Base-by-base conservation (phyloP, 2,329 filamentous ascomycete genomes). In the Colletotrichum endophyticum region DNA sequence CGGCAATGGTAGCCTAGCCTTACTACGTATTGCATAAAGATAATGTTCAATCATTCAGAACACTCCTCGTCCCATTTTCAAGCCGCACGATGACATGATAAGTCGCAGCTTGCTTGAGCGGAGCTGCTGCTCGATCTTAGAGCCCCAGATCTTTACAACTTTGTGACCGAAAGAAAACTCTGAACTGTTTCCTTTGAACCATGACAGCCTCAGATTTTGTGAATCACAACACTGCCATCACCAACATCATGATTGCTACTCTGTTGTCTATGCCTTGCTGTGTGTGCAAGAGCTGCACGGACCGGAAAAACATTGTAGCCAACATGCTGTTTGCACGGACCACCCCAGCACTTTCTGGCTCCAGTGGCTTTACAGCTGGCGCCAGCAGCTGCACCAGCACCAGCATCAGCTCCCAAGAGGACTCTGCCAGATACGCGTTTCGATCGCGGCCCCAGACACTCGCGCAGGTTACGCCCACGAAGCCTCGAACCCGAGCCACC, bases 41-140 rank as follows among this genome's bases (percentile, higher is more conserved):
- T 75, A 77, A 77, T 75, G 62, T 57, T 57, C 72, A 75, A 71
- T 71, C 66, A 66, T 77, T 67, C 32, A 75, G 70, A 73, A 39
- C 36, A 44, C 15, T 25, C 8, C 32, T 11, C 28, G 44, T 16
- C n/a, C 7, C 44, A 13, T 32, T 53, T n/a, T 13, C 64, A 61
- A 56, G 53, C 16, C 22, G 32, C 25, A 32, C 9, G 19, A 30
- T n/a, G 19, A n/a, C 19, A n/a, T 44, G 39, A 44, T 44, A 5
- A 44, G 39, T 19, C 19, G 39, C 28, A 30, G 15, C 59, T 62
- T 62, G 28, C 44, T 27, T 36, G 8, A 19, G 32, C 11, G 36
- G 59, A n/a, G 28, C 28, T 30, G n/a, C 16, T 13, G 61, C 61
- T 53, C 28, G 16, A 75, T 11, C 25, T 36, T 19, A 9, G 15